Conservation (phyloP, 768 basidiomycete species). For the Cystobasidium tubakii region DNA sequence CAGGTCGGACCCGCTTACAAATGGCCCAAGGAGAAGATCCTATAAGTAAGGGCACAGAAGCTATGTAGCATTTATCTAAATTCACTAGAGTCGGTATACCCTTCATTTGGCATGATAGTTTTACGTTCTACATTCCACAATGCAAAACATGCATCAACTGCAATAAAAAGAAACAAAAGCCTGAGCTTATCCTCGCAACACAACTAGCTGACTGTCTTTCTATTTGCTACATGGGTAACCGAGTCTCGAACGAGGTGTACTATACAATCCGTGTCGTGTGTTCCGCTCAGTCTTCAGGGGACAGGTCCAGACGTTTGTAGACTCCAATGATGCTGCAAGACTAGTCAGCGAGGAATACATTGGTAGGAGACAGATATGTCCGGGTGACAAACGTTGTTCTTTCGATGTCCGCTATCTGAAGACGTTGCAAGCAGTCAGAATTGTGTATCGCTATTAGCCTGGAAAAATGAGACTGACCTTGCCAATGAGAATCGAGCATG, state of each 20-base stretch:
- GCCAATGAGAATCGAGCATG: conserved; percentile 48
- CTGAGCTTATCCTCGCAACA: conserved; percentile 35
- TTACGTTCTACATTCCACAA: background rate
- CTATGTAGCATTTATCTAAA: background rate
- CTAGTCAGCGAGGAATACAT: background rate
- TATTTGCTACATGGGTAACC: background rate
- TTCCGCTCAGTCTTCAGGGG: conserved; percentile 46
- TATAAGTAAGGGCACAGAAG: conserved; percentile 31
- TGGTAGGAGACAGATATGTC: background rate
- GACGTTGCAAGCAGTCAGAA: background rate
- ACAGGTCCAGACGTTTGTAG: conserved; percentile 47
- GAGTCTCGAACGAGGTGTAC: no score
- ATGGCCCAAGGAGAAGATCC: conserved; percentile 43
- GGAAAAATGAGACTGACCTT: conserved; percentile 39
- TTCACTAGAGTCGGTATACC: conserved; percentile 3
- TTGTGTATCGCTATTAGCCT: background rate
- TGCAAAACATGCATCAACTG: conserved; percentile 7
- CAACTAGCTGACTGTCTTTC: background rate
- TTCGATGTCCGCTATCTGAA: conserved; percentile 46
- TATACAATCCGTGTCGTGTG: no score
- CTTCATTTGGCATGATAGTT: background rate
- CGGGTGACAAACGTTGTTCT: background rate
- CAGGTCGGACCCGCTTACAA: conserved; percentile 50
- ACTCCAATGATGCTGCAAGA: conserved; percentile 46
- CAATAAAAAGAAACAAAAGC: conserved; percentile 2